Base-by-base conservation (phyloP, 2,329 filamentous ascomycete species). In the Aspergillus thermomutatus region DNA sequence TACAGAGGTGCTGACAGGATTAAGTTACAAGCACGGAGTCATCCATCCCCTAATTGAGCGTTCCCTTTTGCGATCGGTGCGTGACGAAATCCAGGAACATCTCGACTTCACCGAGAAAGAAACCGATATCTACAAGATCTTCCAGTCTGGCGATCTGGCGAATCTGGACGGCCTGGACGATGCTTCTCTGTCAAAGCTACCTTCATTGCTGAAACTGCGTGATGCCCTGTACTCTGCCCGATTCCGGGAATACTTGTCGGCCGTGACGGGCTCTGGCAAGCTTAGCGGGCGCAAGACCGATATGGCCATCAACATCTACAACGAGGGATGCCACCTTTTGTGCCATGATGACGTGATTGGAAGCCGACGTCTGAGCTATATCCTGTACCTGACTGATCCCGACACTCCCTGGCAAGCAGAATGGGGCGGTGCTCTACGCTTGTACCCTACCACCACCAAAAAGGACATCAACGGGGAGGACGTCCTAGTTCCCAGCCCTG, bases 341-440 rank as follows among this genome's bases (percentile, higher is more conserved):
- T 97, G 94, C 76, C 94, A 99, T 70, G 94, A 99, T 80, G 94
- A 99, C 76, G 94, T 99, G 59, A 99, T 99, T 74, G 94, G 94
- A n/a, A 96, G 89, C 69, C 85, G 94, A 59, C 87, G 92, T 63
- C 88, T 99, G 68, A 97, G 92, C 81, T 99, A 97, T 75, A 99
- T 99, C 64, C 81, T 99, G 58, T 99, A 99, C 74, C 81, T 99
- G 60, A 93, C 91, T 14, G 91, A 97, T 70, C 94, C 94, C 3
- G 93, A 97, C 69, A 86, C 82, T 57, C 87, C 90, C 5, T 99
- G 94, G 94, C 86, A 93, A 79, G 79, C 89, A 17, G 87, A 91
- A 72, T 99, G 92, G 91, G 94, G 94, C 62, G 94, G 94, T 59
- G 93, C 93, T 0, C 79, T 99, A 66, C 87, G 94, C 55, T 79